Percentiles rank a stretch among this genome's conserved stretches.
phyloP scores from a whole-genome alignment of 129 eudicot species.

The Glebionis coronaria region DNA sequence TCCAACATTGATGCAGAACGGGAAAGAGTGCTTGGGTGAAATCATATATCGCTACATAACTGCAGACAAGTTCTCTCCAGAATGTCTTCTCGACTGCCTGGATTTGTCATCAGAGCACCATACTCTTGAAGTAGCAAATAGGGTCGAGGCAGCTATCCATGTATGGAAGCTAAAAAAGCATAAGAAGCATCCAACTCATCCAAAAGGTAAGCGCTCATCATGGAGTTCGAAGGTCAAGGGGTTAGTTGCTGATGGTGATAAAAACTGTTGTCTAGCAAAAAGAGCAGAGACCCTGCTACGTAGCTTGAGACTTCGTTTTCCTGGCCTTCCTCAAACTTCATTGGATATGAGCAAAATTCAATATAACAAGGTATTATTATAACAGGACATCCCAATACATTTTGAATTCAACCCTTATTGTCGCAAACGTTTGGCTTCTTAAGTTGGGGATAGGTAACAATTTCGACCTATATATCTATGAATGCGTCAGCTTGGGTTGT shows the following conservation, averaged over 20 bases:
- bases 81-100: conserved; percentile 88
- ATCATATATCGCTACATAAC: conserved; percentile 81
- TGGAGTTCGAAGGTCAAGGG: conserved; percentile 91
- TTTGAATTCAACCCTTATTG: conserved; percentile 1
- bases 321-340: conserved; percentile 92
- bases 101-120: conserved; percentile 87
- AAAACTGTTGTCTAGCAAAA: conserved; percentile 50
- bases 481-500: not conserved
- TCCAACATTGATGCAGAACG: conserved; percentile 53
- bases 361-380: conserved; percentile 70
- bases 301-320: conserved; percentile 69
- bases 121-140: conserved; percentile 74
- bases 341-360: conserved; percentile 96
- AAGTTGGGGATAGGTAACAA: not conserved
- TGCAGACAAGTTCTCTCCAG: conserved; percentile 81
- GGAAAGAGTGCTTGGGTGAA: conserved; percentile 88
- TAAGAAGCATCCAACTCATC: conserved; percentile 40
- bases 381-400: not conserved
- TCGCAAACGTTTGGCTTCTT: not conserved
- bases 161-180: conserved; percentile 79
- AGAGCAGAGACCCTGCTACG: conserved; percentile 80
- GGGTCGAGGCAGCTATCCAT: conserved; percentile 86
- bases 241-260: conserved; percentile 63
- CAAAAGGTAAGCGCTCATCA: conserved; percentile 55
- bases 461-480: not conserved